Evolutionary conservation across 2,329 filamentous ascomycete genomes (phyloP).

Genomic region (Aciculosporium take): DNA sequence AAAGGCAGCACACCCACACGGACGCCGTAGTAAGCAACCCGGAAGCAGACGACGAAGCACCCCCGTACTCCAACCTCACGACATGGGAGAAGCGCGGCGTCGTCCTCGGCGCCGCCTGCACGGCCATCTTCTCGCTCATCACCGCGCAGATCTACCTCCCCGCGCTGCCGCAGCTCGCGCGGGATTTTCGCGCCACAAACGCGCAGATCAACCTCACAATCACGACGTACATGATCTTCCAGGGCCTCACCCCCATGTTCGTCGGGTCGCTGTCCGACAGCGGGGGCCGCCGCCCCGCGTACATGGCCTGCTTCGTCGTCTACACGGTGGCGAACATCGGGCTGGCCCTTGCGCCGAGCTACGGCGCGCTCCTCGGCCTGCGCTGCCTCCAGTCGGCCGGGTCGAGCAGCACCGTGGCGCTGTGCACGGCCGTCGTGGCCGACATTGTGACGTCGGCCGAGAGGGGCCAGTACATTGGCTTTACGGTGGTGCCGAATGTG

Average conservation of each 20-base stretch:
- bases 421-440: conserved; percentile 44
- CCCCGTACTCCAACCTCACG: conserved; percentile 24
- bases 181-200: conserved; percentile 29
- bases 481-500: conserved; percentile 32
- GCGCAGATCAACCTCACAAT: conserved; percentile 35
- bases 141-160: conserved; percentile 40
- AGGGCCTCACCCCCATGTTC: conserved; percentile 44
- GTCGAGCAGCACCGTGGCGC: conserved; percentile 43
- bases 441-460: conserved; percentile 50
- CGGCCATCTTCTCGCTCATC: conserved; percentile 31
- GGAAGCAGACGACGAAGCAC: conserved; percentile 2
- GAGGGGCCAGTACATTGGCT: conserved; percentile 44
- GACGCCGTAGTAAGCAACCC: conserved; percentile 9
- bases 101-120: conserved; percentile 23
- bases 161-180: conserved; percentile 32
- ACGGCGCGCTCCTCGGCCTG: conserved; percentile 35
- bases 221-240: conserved; percentile 45
- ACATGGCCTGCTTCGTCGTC: conserved; percentile 36
- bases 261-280: conserved; percentile 41
- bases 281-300: conserved; percentile 38
- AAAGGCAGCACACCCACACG: not conserved
- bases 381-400: conserved; percentile 44
- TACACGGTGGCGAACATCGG: conserved; percentile 41
- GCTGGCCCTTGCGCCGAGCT: conserved; percentile 34
- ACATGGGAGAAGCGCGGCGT: conserved; percentile 26